Base-by-base conservation (phyloP, 2,329 filamentous ascomycete species). In the Ustilaginoidea virens region DNA sequence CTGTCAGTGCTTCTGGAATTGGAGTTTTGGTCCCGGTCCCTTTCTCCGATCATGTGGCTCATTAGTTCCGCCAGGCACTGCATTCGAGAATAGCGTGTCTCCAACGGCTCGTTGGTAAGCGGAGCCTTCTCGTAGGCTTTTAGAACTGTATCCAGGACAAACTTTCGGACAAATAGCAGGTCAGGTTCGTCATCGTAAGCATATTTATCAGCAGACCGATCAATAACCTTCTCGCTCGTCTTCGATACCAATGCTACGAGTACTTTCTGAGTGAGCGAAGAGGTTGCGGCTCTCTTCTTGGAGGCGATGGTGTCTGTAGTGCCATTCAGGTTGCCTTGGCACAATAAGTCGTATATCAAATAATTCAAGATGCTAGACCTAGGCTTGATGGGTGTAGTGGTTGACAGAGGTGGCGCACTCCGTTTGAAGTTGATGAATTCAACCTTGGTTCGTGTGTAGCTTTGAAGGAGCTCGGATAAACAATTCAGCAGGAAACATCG, bases 361-460 rank as follows among this genome's bases (percentile, higher is more conserved):
- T 98, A 98, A 51, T 96, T 94, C 37, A 98, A 61, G 24, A 96
- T 79, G 37, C 80, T 85, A 8, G 87, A 86, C 23, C 90, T 75
- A 32, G 90, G 90, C 53, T 96, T 96, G 11, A 92, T 86, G 5
- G 90, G 90, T 2, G 90, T 96, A 30, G 74, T 75, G 8, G 77
- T 77, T 41, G 82, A 77, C 25, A 83, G 68, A 26, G 87, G 82
- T 30, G 85, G 80, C 5, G 82, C 78, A 46, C 86, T 93, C 35
- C 87, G 77, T 40, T 92, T 96, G 58, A 94, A 98, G 52, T 94
- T 96, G 60, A 99, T 94, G 49, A 99, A 96, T 49, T 98, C 92
- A 24, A 98, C 73, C 63, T 99, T 99, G 7, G 85, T 82, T 30
- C 85, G 75, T 41, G 85, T 93, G 57, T 96, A 98, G 45, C 80